Percentiles rank a stretch among this genome's conserved stretches.
phyloP scores from a whole-genome alignment of 805 yeast species.

The Grigorovia yakushimaensis region DNA sequence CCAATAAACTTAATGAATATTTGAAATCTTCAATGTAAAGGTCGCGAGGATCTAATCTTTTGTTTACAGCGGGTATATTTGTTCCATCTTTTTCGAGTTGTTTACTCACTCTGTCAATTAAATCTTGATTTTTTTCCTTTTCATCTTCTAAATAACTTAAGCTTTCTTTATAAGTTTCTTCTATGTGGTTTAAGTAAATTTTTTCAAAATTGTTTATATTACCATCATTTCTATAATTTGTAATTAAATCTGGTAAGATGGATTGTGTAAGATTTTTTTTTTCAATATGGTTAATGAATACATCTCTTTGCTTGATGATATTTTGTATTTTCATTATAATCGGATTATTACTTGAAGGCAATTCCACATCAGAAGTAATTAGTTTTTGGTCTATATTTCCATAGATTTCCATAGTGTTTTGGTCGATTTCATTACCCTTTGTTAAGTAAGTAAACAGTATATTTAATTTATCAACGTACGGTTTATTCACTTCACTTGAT shows the following conservation, averaged over 20 bases:
- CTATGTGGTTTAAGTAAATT: constrained; percentile 35
- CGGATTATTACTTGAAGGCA: constrained; percentile 27
- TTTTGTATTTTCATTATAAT: constrained; percentile 27
- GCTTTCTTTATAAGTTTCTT: constrained; percentile 39
- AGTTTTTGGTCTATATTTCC: constrained; percentile 39
- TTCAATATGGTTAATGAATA: constrained; percentile 32
- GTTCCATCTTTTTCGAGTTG: not conserved
- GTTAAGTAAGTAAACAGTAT: constrained; percentile 40
- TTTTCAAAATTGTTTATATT: constrained; percentile 31
- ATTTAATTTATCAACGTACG: constrained; percentile 32
- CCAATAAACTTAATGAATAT: constrained; percentile 29
- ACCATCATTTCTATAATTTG: constrained; percentile 33
- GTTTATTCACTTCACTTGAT: constrained; percentile 36
- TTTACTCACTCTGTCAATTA: constrained; percentile 35
- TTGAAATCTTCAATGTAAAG: constrained; percentile 21
- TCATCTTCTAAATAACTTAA: constrained; percentile 37
- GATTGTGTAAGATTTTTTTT: constrained; percentile 38
- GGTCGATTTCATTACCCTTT: constrained; percentile 58
- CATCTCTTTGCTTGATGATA: constrained; percentile 27
- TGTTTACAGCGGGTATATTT: constrained; percentile 1
- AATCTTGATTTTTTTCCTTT: constrained; percentile 28
- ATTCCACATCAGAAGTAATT: constrained; percentile 29
- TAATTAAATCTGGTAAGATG: constrained; percentile 44
- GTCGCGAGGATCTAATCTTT: constrained; percentile 13
- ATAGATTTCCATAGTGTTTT: constrained; percentile 38